These are phyloP conservation scores for Parafenestella ontariensis DNA, from an alignment of 2,329 filamentous ascomycete genomes.

Conservation along the genomic window DNA sequence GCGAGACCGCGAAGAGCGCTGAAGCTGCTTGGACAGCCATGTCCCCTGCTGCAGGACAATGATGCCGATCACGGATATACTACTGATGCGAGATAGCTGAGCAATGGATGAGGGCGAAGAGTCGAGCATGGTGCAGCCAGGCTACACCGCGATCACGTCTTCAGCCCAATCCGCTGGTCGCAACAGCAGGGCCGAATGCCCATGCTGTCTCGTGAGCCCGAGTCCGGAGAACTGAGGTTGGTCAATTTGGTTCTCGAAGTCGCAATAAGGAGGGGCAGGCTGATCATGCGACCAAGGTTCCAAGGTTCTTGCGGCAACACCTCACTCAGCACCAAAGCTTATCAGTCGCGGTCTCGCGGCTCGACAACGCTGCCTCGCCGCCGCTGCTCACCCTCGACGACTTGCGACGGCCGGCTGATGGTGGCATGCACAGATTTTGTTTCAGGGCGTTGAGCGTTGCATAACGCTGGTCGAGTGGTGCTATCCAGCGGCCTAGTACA, in stretches of 20 bases:
- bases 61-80: constrained; percentile 18
- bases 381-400: background rate
- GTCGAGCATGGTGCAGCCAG: background rate
- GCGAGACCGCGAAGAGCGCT: background rate
- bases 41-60: constrained; percentile 3
- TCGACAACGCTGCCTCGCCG: background rate
- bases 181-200: constrained; percentile 15
- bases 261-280: constrained; percentile 32
- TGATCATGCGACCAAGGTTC: constrained; percentile 37
- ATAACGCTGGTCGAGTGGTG: constrained; percentile 42
- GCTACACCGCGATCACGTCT: constrained; percentile 13
- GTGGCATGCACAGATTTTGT: constrained; percentile 36
- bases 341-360: constrained; percentile 16
- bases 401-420: constrained; percentile 12
- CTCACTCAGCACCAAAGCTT: constrained; percentile 18
- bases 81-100: constrained; percentile 11
- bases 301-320: constrained; percentile 19
- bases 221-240: constrained; percentile 13
- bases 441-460: constrained; percentile 36
- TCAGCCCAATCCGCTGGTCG: constrained; percentile 10
- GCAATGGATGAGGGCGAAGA: constrained; percentile 8
- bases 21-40: background rate
- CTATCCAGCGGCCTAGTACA: constrained; percentile 36
- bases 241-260: constrained; percentile 20
- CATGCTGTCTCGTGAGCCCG: constrained; percentile 30